These are phyloP conservation scores for Macrophomina tecta DNA, from an alignment of 2,329 filamentous ascomycete species.

Conservation along the genomic window DNA sequence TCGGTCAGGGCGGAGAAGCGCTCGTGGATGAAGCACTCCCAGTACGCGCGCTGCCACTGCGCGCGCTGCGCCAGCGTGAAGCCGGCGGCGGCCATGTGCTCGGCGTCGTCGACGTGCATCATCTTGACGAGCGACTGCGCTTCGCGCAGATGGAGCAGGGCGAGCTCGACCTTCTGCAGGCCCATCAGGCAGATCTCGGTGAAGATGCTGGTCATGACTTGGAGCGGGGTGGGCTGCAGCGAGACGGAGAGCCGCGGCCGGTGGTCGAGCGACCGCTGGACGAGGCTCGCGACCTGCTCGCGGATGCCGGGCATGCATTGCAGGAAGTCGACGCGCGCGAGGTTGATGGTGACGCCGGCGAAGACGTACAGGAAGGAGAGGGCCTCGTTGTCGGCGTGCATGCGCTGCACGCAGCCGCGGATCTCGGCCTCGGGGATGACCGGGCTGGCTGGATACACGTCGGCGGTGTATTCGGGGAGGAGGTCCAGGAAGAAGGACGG, in stretches of 20 bases:
- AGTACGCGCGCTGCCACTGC: constrained; percentile 58
- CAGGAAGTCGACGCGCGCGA: constrained; percentile 27
- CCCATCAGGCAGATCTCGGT: constrained; percentile 75
- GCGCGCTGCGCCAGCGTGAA: constrained; percentile 47
- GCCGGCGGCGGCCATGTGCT: constrained; percentile 36
- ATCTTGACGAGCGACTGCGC: constrained; percentile 67
- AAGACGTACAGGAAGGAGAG: constrained; percentile 45
- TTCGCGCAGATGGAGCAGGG: constrained; percentile 81
- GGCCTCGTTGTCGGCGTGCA: constrained; percentile 45
- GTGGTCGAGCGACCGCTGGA: constrained; percentile 29
- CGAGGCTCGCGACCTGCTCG: constrained; percentile 8
- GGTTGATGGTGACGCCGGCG: constrained; percentile 41
- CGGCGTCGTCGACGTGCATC: constrained; percentile 49
- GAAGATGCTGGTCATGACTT: constrained; percentile 76
- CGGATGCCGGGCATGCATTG: constrained; percentile 32
- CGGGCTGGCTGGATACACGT: constrained; percentile 56
- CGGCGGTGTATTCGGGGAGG: constrained; percentile 51
- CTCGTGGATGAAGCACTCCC: constrained; percentile 64
- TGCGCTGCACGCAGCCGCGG: constrained; percentile 33
- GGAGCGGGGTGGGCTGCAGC: constrained; percentile 33
- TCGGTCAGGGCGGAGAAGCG: constrained; percentile 61
- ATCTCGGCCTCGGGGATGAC: constrained; percentile 53
- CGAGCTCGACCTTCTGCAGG: constrained; percentile 74
- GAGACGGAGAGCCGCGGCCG: constrained; percentile 34
- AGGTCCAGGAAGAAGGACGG: constrained; percentile 49